Evolutionary conservation across 176 grass and related monocot genomes (phyloP), one percentile per base, ranked within the genome.

Genomic region (Guadua angustifolia): DNA sequence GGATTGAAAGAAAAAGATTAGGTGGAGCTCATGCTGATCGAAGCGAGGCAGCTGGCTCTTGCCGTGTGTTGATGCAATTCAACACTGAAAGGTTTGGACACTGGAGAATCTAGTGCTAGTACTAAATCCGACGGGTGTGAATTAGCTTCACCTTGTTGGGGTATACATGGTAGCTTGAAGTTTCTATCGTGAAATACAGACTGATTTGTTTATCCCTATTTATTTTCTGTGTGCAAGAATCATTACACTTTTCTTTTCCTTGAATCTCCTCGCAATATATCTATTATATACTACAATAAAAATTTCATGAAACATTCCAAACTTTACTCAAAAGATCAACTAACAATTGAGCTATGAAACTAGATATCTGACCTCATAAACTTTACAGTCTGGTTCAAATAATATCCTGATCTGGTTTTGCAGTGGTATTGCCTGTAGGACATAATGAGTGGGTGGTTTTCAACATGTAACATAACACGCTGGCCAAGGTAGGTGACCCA

Each of bases 161-260:
- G 3, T 42, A 32, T 70, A 58, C 50, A 43, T 50, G n/a, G 9
- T 81, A 12, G 38, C 15, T 68, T 42, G 36, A 42, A 70, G 42
- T 39, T 70, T 52, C 56, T 56, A 26, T 70, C n/a, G 1, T 63
- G 75, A 46, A 63, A 58, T 58, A 70, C 46, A 44, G 4, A 81
- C 2, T 40, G 33, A 16, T 69, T 44, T 9, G 50, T 44, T 15
- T 26, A 14, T 33, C 51, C 8, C 29, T 33, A 11, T 21, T 64
- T 78, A 17, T 52, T 73, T 50, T 71, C 10, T 24, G 8, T 16
- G 17, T 21, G 38, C 32, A 62, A 62, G 25, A 64, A 70, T 24
- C 14, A 13, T 19, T 39, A 39, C 16, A 67, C 64, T 38, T 64
- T 1, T 22, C 19, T 44, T 69, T n/a, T 70, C 19, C 6, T 44